Conservation (phyloP, 768 basidiomycete species). For the Trametes meyenii region DNA sequence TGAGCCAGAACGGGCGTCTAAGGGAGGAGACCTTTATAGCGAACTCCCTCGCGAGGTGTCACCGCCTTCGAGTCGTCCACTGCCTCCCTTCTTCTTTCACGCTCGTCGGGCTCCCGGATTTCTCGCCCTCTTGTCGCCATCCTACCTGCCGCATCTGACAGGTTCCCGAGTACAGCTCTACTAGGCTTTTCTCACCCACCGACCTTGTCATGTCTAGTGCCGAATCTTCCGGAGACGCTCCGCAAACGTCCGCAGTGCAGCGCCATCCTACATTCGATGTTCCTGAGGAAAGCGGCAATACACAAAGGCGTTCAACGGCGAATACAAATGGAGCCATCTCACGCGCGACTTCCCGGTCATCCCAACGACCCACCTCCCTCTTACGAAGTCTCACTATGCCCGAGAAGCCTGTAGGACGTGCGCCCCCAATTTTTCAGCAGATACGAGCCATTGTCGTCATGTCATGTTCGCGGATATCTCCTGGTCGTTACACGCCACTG, state of each 20-base stretch:
- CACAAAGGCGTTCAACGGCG: slow-evolving; percentile 12
- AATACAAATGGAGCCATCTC: slow-evolving; percentile 13
- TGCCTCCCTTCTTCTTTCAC: not conserved
- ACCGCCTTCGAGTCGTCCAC: not conserved
- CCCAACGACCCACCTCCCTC: slow-evolving; percentile 2
- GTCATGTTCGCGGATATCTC: slow-evolving; percentile 51
- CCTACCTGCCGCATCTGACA: not conserved
- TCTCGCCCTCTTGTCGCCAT: not conserved
- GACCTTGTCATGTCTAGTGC: not conserved
- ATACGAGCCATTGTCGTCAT: slow-evolving; percentile 54
- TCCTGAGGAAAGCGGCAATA: not conserved
- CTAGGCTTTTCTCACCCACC: not conserved
- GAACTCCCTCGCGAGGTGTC: too few relatives aligned
- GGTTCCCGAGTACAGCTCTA: slow-evolving; percentile 1
- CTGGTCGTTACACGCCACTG: not conserved
- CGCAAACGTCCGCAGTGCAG: slow-evolving; percentile 18
- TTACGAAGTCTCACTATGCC: slow-evolving; percentile 20
- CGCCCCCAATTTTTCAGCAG: slow-evolving; percentile 51
- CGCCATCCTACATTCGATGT: slow-evolving; percentile 10
- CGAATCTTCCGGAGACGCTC: slow-evolving; percentile 7
- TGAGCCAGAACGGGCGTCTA: too few relatives aligned
- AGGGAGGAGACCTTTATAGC: too few relatives aligned
- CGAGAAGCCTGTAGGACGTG: slow-evolving; percentile 36
- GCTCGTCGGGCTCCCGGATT: not conserved
- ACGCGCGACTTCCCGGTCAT: slow-evolving; percentile 4